Percentiles rank a stretch among this genome's conserved stretches.
Conservation (phyloP, 345 rosid species). For the Ceriops decandra region DNA sequence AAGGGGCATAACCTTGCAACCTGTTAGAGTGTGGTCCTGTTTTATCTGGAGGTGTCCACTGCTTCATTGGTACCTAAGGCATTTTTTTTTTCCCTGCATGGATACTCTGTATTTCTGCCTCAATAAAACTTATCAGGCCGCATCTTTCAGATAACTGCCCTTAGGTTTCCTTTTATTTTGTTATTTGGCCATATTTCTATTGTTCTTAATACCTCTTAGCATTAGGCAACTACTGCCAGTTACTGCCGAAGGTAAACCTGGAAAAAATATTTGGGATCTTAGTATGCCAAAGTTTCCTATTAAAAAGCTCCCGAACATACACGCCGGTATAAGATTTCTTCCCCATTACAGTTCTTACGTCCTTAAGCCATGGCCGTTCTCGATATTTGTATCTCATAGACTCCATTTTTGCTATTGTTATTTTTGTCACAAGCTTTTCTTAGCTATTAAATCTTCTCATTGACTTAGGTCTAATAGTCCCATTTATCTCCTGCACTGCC, state of each 20-base stretch:
- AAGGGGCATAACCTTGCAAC: neutral
- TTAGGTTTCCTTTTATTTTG: neutral
- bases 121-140: too few species aligned
- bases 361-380: neutral
- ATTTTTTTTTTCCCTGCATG: neutral
- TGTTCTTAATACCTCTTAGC: neutral
- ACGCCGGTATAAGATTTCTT: neutral
- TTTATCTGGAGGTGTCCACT: neutral
- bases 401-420: neutral
- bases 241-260: conserved; percentile 60
- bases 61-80: neutral
- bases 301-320: neutral
- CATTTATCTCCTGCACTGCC: neutral
- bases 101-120: too few species aligned
- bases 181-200: neutral
- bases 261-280: conserved; percentile 71
- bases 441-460: neutral
- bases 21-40: neutral
- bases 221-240: neutral
- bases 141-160: too few species aligned
- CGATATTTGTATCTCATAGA: neutral
- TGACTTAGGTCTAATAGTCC: neutral
- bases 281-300: conserved; percentile 57
- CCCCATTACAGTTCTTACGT: neutral
- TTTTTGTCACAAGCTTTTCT: neutral